Percentiles rank a stretch among this genome's conserved stretches.
phyloP scores from a whole-genome alignment of 768 basidiomycete genomes.

The Lepiota venenata region DNA sequence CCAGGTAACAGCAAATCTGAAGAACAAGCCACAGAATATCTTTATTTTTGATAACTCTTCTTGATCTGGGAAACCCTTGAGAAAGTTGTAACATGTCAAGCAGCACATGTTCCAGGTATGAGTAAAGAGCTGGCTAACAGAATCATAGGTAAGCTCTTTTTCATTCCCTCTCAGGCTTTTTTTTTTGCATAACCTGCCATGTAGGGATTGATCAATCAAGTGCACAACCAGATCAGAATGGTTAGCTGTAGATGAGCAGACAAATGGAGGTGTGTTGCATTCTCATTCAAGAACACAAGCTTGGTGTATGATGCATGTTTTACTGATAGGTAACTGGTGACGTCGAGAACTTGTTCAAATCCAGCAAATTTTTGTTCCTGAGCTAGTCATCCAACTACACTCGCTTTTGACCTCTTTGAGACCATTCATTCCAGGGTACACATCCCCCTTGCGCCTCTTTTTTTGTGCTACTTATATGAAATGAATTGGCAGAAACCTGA shows the following conservation, averaged over 20 bases:
- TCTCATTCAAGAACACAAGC: background rate
- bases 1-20: conserved; percentile 70
- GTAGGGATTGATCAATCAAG: conserved; percentile 60
- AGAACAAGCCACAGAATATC: conserved; percentile 67
- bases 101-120: conserved; percentile 53
- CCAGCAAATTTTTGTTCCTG: conserved; percentile 85
- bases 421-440: conserved; percentile 62
- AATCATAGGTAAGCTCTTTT: conserved; percentile 50
- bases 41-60: conserved; percentile 82
- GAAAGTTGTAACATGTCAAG: conserved; percentile 56
- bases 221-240: conserved; percentile 72
- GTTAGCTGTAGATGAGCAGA: conserved; percentile 57
- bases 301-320: background rate
- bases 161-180: background rate
- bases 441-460: conserved; percentile 11
- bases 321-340: conserved; percentile 43
- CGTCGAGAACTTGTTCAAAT: conserved; percentile 73
- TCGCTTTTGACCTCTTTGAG: conserved; percentile 64
- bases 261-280: conserved; percentile 31
- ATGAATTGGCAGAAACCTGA: conserved; percentile 56
- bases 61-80: conserved; percentile 66
- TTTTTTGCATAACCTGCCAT: background rate
- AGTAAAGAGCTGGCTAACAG: conserved; percentile 64
- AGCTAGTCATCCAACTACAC: conserved; percentile 85
- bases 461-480: background rate